Conservation (phyloP, 805 yeast species). For the Danielia oregonensis region DNA sequence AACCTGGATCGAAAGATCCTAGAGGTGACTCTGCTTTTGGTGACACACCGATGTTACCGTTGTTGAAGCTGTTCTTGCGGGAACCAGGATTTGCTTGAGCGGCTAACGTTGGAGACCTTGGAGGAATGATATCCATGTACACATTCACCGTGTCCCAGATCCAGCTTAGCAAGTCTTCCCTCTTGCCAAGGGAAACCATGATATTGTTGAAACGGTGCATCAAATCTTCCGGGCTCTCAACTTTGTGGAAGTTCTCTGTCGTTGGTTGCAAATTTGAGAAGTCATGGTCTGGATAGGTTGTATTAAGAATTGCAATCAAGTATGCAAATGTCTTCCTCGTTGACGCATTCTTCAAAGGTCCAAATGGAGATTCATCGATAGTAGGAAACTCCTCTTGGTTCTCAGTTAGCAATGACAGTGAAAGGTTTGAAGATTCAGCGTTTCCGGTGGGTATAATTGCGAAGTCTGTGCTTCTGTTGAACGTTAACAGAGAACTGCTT, state of each 20-base stretch:
- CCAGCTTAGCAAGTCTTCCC: slow-evolving; percentile 48
- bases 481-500: slow-evolving; percentile 24
- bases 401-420: slow-evolving; percentile 11
- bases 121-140: slow-evolving; percentile 64
- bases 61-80: slow-evolving; percentile 25
- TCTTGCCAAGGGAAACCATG: slow-evolving; percentile 49
- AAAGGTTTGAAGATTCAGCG: slow-evolving; percentile 6
- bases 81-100: slow-evolving; percentile 19
- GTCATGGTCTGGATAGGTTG: slow-evolving; percentile 95
- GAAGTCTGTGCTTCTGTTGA: slow-evolving; percentile 14
- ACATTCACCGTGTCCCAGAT: slow-evolving; percentile 86
- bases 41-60: slow-evolving; percentile 1
- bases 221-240: slow-evolving; percentile 41
- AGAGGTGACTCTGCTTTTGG: slow-evolving; percentile 8
- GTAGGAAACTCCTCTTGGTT: slow-evolving; percentile 8
- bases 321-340: slow-evolving; percentile 89
- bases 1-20: slow-evolving; percentile 27
- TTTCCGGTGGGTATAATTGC: slow-evolving; percentile 2
- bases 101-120: slow-evolving; percentile 22
- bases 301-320: slow-evolving; percentile 83
- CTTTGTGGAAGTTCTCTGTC: slow-evolving; percentile 43
- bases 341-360: slow-evolving; percentile 82
- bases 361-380: slow-evolving; percentile 70
- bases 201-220: slow-evolving; percentile 73
- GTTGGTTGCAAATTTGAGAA: slow-evolving; percentile 84